phyloP scores from a whole-genome alignment of 208 protist species.

The Trypanosoma vivax region DNA sequence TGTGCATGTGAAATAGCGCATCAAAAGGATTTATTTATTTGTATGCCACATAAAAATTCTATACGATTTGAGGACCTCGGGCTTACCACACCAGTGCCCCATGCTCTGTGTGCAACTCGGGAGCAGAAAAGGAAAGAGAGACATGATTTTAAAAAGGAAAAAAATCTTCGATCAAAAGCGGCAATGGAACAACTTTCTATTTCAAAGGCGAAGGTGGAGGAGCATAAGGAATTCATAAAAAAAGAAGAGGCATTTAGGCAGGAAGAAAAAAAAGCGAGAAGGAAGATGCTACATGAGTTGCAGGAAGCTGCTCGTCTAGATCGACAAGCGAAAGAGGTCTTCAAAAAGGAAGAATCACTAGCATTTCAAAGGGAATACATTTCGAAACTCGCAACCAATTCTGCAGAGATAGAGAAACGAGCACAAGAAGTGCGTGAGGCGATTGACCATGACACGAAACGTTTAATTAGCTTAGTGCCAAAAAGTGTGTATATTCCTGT shows the following conservation, averaged over 20 bases:
- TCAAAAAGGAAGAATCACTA: conserved; percentile 23
- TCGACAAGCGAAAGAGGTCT: conserved; percentile 37
- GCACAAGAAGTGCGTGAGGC: conserved; percentile 40
- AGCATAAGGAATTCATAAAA: conserved; percentile 55
- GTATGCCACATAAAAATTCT: conserved; percentile 39
- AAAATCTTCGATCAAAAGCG: conserved; percentile 43
- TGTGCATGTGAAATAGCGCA: neutral
- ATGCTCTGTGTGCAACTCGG: conserved; percentile 44
- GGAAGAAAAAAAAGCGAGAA: conserved; percentile 53
- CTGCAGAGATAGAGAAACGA: conserved; percentile 19
- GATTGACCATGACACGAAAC: conserved; percentile 30
- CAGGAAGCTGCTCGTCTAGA: conserved; percentile 43
- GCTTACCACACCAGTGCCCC: conserved; percentile 63
- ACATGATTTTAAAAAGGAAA: conserved; percentile 66
- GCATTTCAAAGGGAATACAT: conserved; percentile 33
- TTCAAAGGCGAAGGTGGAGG: conserved; percentile 37
- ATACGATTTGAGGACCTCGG: conserved; percentile 81
- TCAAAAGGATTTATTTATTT: neutral
- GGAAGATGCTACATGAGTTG: conserved; percentile 46
- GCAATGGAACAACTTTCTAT: conserved; percentile 50
- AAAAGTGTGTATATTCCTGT: conserved; percentile 66
- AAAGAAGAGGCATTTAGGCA: conserved; percentile 38
- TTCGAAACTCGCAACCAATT: conserved; percentile 16
- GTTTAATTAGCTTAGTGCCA: conserved; percentile 30
- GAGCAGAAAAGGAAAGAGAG: conserved; percentile 50